Base-by-base conservation (phyloP, 306 rosid genomes). In the Cyamopsis tetragonoloba region DNA sequence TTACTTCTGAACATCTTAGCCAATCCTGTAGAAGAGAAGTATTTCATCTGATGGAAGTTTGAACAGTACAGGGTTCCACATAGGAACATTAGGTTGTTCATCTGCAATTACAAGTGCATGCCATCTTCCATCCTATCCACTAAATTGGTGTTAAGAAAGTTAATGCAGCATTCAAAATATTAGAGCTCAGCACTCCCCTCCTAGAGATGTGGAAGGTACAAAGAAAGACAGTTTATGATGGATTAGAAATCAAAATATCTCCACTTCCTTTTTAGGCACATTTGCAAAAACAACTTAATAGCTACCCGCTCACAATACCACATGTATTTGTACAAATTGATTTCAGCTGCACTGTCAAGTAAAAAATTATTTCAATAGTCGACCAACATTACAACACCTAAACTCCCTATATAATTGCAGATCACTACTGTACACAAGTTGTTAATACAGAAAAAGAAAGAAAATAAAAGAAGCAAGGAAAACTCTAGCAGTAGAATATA, bases 1-100 rank as follows among this genome's bases (percentile, higher is more conserved):
- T 73, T 85, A 92, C 96, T 83, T 89, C 70, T 92, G 89, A 76
- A 92, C 96, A 1, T 87, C 92, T 74, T 71, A 91, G 44, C 98
- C 96, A 71, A 89, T 81, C 74, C 79, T 92, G 74, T 89, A 92
- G 80, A 92, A 92, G 46, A 92, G 80, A 78, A 92, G 95, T 50
- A 89, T 44, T 88, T 63, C 98, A 28, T 86, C 81, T 24, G 98
- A 87, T 26, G 96, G 91, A 76, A 92, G 96, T 70, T 84, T 92
- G 74, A 87, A 89, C 68, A 92, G 61, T 10, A 87, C 96, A 20
- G 96, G 98, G 48, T 92, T 92, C 98, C 98, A 92, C 96, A 92
- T 84, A 37, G 98, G 92, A 75, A 89, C 77, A 54, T 85, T 63
- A 7, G 80, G 85, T 68, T 92, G 60, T 75, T 89, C 91, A 77